phyloP scores from a whole-genome alignment of 352 stramenopile species.

The Phytophthora colocasiae region DNA sequence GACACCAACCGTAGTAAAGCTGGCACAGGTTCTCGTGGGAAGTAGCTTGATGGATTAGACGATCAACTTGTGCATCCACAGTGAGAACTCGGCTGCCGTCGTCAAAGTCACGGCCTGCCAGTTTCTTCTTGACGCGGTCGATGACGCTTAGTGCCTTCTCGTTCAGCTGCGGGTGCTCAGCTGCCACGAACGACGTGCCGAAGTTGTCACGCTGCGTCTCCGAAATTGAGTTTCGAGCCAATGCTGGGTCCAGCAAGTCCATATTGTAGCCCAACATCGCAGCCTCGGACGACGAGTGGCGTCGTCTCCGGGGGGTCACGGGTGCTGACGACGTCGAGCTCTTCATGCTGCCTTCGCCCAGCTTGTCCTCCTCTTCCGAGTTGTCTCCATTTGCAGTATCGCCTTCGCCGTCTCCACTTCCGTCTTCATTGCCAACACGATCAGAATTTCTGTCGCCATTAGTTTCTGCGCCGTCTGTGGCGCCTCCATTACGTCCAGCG shows the following conservation, averaged over 20 bases:
- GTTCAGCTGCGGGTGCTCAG: slow-evolving; percentile 84
- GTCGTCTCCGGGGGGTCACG: slow-evolving; percentile 50
- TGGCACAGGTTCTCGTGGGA: slow-evolving; percentile 99
- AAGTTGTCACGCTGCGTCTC: slow-evolving; percentile 62
- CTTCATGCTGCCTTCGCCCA: slow-evolving; percentile 58
- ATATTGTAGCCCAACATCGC: slow-evolving; percentile 70
- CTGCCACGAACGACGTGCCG: slow-evolving; percentile 56
- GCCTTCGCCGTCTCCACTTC: slow-evolving; percentile 29
- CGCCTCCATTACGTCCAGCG: slow-evolving; percentile 38
- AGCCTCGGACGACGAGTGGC: slow-evolving; percentile 69
- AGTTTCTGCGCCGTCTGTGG: slow-evolving; percentile 25
- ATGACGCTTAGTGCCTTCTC: slow-evolving; percentile 96
- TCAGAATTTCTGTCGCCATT: slow-evolving; percentile 29
- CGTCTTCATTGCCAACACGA: slow-evolving; percentile 25
- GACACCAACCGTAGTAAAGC: slow-evolving; percentile 99
- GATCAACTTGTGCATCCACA: slow-evolving; percentile 96
- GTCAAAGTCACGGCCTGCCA: slow-evolving; percentile 98
- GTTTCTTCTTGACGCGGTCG: slow-evolving; percentile 99
- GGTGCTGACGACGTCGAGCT: slow-evolving; percentile 56
- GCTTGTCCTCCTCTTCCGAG: slow-evolving; percentile 50
- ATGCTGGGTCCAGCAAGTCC: slow-evolving; percentile 64
- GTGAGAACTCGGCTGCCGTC: slow-evolving; percentile 81
- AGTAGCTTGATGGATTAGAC: slow-evolving; percentile 98
- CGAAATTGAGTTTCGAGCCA: slow-evolving; percentile 69
- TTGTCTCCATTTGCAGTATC: slow-evolving; percentile 25